phyloP scores from a whole-genome alignment of 768 basidiomycete genomes.

The Tephrocybe sp. region DNA sequence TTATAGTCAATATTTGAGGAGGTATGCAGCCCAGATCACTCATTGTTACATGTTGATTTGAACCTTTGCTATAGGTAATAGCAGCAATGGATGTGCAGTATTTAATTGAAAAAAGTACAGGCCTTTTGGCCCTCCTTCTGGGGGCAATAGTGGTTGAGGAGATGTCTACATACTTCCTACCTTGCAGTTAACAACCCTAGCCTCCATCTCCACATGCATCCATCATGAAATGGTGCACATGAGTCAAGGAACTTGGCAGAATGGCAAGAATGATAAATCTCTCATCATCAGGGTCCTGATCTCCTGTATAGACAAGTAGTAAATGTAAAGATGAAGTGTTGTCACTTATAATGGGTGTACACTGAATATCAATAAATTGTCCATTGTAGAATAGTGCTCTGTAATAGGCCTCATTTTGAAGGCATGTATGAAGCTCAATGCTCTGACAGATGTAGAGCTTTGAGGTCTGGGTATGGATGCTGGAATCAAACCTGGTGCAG shows the following conservation, averaged over 20 bases:
- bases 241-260: conserved; percentile 89
- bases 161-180: conserved; percentile 85
- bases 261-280: conserved; percentile 75
- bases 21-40: conserved; percentile 42
- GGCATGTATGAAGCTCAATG: too few relatives aligned
- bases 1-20: conserved; percentile 74
- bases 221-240: conserved; percentile 62
- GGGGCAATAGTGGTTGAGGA: conserved; percentile 88
- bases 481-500: too few relatives aligned
- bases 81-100: conserved; percentile 90
- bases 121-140: conserved; percentile 85
- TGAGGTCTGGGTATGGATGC: too few relatives aligned
- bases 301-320: too few relatives aligned
- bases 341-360: too few relatives aligned
- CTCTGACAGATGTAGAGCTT: too few relatives aligned
- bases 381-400: too few relatives aligned
- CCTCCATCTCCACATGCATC: conserved; percentile 66
- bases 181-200: conserved; percentile 73
- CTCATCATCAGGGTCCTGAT: conserved; percentile 79
- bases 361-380: too few relatives aligned
- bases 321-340: too few relatives aligned
- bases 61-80: conserved; percentile 57
- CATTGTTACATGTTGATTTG: conserved; percentile 2
- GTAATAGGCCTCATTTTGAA: too few relatives aligned
- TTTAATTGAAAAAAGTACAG: conserved; percentile 90